These are phyloP conservation scores for Peronospora tabacina DNA, from an alignment of 352 stramenopile genomes.

Conservation along the genomic window DNA sequence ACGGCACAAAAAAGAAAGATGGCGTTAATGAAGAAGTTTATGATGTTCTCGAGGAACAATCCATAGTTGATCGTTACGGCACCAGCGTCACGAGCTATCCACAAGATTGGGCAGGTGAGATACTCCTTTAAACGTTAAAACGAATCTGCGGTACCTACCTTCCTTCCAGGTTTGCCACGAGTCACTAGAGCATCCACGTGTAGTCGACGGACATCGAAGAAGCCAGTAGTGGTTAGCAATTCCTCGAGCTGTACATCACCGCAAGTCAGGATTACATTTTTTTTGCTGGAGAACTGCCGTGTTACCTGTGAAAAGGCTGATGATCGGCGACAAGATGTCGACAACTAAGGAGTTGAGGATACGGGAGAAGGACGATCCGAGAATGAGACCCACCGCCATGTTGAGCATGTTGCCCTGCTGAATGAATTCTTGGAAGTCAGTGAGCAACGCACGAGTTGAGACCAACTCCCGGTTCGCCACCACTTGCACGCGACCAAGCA, in stretches of 20 bases:
- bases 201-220: conserved; percentile 36
- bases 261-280: not conserved
- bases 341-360: conserved; percentile 68
- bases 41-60: conserved; percentile 54
- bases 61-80: conserved; percentile 68
- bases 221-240: conserved; percentile 58
- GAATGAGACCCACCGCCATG: conserved; percentile 58
- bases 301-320: conserved; percentile 59
- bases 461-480: conserved; percentile 16
- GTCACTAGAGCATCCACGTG: conserved; percentile 30
- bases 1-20: conserved; percentile 66
- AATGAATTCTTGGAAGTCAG: conserved; percentile 67
- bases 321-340: conserved; percentile 55
- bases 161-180: conserved; percentile 61
- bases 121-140: not conserved
- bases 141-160: conserved; percentile 36
- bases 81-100: conserved; percentile 42
- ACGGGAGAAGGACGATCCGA: conserved; percentile 54
- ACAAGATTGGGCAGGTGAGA: conserved; percentile 1
- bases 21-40: conserved; percentile 70
- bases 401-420: conserved; percentile 72
- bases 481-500: conserved; percentile 23
- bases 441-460: conserved; percentile 12
- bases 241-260: conserved; percentile 31
- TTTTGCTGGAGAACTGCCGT: not conserved